phyloP scores from a whole-genome alignment of 148 eudicot species.

The Rhododendron mucronatum region DNA sequence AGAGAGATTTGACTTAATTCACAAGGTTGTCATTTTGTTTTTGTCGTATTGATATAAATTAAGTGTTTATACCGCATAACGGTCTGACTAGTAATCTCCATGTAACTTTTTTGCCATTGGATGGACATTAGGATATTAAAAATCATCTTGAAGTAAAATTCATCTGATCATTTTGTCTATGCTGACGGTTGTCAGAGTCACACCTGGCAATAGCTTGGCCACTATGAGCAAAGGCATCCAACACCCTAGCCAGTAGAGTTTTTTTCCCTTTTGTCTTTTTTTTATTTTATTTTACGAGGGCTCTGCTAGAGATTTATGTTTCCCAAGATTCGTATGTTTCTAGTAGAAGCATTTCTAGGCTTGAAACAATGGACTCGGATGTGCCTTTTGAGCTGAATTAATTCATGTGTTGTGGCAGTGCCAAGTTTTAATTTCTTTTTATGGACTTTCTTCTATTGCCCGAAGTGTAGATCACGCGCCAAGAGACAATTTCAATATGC shows the following conservation, averaged over 20 bases:
- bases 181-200: not conserved
- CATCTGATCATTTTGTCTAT: not conserved
- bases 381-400: not conserved
- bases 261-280: not conserved
- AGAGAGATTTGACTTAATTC: not conserved
- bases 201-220: not conserved
- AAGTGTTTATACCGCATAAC: not conserved
- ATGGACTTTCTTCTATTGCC: not conserved
- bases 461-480: not conserved
- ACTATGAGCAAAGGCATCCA: not conserved
- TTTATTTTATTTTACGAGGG: too few species aligned
- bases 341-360: not conserved
- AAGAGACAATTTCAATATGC: not conserved
- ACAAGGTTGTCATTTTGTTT: not conserved
- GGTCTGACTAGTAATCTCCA: not conserved
- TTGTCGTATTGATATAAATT: not conserved
- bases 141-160: not conserved
- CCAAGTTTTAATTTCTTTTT: not conserved
- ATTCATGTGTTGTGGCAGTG: not conserved
- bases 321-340: not conserved
- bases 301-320: not conserved
- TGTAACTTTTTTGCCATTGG: not conserved
- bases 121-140: not conserved
- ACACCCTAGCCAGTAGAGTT: not conserved
- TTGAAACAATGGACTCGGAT: not conserved